Percentiles rank a stretch among this genome's conserved stretches.
Evolutionary conservation across 176 grass and related monocot genomes (phyloP).

Genomic region (Triticum dicoccoides): DNA sequence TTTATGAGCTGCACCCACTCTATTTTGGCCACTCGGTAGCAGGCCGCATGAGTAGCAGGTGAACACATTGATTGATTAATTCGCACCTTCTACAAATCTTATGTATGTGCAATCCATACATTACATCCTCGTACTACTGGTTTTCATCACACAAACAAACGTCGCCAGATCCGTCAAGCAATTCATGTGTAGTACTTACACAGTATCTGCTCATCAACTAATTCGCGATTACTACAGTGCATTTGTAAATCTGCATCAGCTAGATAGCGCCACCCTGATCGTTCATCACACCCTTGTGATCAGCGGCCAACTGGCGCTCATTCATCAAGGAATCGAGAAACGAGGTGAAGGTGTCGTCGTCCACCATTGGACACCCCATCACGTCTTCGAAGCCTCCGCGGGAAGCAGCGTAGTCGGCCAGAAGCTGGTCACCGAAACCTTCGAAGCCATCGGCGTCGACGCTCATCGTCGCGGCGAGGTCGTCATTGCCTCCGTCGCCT

Average conservation of each 20-base stretch:
- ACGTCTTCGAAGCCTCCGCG: constrained; percentile 18
- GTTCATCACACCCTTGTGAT: neutral
- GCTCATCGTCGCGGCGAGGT: constrained; percentile 12
- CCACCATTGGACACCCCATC: neutral
- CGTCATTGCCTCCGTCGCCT: neutral
- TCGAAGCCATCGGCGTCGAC: constrained; percentile 24
- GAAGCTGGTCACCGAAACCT: constrained; percentile 16
- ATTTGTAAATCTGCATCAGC: neutral
- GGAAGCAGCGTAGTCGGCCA: neutral
- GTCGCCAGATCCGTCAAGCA: neutral
- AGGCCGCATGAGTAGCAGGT: constrained; percentile 17
- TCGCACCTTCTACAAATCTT: neutral
- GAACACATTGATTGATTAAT: constrained; percentile 29
- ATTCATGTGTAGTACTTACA: neutral
- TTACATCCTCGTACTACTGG: no score
- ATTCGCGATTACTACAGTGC: neutral
- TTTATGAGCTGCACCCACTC: neutral
- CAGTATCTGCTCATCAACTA: neutral
- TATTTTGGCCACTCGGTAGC: neutral
- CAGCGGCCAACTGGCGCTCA: constrained; percentile 19
- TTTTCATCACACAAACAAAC: neutral
- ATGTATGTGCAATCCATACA: neutral
- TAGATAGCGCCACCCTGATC: constrained; percentile 19
- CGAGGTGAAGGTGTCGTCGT: constrained; percentile 58
- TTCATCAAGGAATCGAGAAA: constrained; percentile 58